phyloP scores from a whole-genome alignment of 1,139 yeast species.

The Yarrowia galli region DNA sequence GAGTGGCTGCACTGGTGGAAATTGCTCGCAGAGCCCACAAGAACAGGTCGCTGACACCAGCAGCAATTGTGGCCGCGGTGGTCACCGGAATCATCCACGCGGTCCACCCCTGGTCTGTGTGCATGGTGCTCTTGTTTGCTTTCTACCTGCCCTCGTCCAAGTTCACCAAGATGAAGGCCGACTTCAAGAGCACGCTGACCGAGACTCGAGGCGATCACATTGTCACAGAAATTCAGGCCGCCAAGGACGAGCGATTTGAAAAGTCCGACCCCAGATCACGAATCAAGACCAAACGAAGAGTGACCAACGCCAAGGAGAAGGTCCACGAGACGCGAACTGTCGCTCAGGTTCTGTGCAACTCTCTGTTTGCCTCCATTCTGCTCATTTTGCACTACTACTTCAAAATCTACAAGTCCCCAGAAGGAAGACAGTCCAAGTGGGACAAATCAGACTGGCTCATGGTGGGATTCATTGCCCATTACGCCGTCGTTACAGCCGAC shows the following conservation, averaged over 20 bases:
- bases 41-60: conserved; percentile 52
- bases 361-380: conserved; percentile 51
- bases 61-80: conserved; percentile 54
- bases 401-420: conserved; percentile 37
- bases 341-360: conserved; percentile 56
- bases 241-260: conserved; percentile 34
- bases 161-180: conserved; percentile 54
- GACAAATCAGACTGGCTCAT: conserved; percentile 41
- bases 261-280: conserved; percentile 9
- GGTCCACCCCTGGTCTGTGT: conserved; percentile 51
- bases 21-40: conserved; percentile 47
- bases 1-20: conserved; percentile 26
- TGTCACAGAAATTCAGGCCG: conserved; percentile 26
- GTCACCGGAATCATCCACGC: conserved; percentile 55
- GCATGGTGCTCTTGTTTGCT: conserved; percentile 50
- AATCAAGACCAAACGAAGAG: conserved; percentile 40
- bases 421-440: conserved; percentile 22
- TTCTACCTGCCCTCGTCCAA: conserved; percentile 55
- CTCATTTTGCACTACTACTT: conserved; percentile 42
- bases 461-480: conserved; percentile 55
- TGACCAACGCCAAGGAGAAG: conserved; percentile 42
- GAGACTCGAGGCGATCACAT: conserved; percentile 42
- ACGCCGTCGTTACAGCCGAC: conserved; percentile 58
- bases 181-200: conserved; percentile 48
- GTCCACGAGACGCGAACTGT: conserved; percentile 51